These are phyloP conservation scores for Peniophora sp. DNA, from an alignment of 1,284 basidiomycete species.

Conservation along the genomic window DNA sequence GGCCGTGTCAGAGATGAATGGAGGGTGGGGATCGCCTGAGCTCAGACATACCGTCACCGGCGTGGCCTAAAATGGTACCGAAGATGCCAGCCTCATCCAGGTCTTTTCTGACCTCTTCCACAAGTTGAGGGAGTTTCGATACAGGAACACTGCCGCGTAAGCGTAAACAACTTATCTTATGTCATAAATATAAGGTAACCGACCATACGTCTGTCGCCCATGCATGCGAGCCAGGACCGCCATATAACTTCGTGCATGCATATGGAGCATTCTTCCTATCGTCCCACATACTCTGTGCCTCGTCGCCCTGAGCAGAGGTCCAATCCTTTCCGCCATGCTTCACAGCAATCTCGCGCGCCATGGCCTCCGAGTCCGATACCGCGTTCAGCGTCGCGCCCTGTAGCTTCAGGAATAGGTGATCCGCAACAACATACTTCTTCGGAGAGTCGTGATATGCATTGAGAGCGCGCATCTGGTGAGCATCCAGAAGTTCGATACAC, in stretches of 20 bases:
- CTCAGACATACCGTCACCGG: slow-evolving; percentile 59
- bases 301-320: background rate
- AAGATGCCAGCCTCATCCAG: slow-evolving; percentile 52
- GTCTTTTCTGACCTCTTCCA: slow-evolving; percentile 69
- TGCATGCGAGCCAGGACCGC: slow-evolving; percentile 47
- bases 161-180: too few relatives aligned
- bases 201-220: slow-evolving; percentile 85
- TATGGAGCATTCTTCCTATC: background rate
- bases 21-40: background rate
- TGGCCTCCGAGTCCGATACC: slow-evolving; percentile 88
- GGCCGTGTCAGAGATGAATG: slow-evolving; percentile 9
- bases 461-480: slow-evolving; percentile 71
- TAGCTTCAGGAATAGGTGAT: slow-evolving; percentile 88
- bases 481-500: slow-evolving; percentile 79
- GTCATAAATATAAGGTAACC: slow-evolving; percentile 8
- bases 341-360: slow-evolving; percentile 71
- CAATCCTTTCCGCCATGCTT: slow-evolving; percentile 23
- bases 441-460: slow-evolving; percentile 56
- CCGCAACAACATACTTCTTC: slow-evolving; percentile 59
- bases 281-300: background rate
- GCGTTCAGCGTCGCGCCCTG: slow-evolving; percentile 58
- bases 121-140: slow-evolving; percentile 50
- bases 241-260: background rate
- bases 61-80: slow-evolving; percentile 76
- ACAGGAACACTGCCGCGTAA: slow-evolving; percentile 50